Base-by-base conservation (phyloP, 352 stramenopile genomes). In the Bremia lactucae region DNA sequence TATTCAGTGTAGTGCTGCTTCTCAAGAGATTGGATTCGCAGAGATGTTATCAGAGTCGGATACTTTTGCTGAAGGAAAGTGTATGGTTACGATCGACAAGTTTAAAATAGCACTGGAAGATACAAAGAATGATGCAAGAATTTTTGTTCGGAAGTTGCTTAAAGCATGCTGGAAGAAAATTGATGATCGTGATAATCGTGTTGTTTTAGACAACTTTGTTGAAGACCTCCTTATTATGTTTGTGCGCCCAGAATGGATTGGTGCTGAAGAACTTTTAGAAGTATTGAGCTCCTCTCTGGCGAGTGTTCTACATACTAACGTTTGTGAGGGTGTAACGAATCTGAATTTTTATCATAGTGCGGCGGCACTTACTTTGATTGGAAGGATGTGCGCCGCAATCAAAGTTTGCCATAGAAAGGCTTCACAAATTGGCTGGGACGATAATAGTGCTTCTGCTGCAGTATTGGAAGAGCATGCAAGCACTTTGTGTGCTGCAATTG, bases 171-270 rank as follows among this genome's bases (percentile, higher is more conserved):
- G 86, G 59, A 91, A 89, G 54, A 92, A 88, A 50, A 68, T 60
- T 6, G 79, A 92, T 43, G 77, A 89, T 21, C 57, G 72, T 23
- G 72, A 89, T 40, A 73, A 82, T 52, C 75, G 79, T 15, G 55
- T 82, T 33, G 55, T 83, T 11, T 54, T 94, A 10, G 82, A 91
- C 13, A 83, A 90, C 28, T 86, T 92, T 42, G 56, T 84, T 19
- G 79, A 94, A 51, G 82, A 94, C 49, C 40, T 94, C 23, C 61
- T 94, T 10, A 56, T 65, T 6, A 83, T 94, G 68, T 83, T 91
- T 54, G 56, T 66, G 13, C 72, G 64, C n/a, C 77, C 79, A 9
- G 82, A 94, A 45, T 92, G 77, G 74, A 15, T 55, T 14, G 79
- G 77, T 10, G 79, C 80, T 0, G 76, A 94, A 52, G 47, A 81